Evolutionary conservation across 163 green algal species (phyloP), one percentile per base, ranked within the genome.

Genomic region (Scenedesmus sp.): DNA sequence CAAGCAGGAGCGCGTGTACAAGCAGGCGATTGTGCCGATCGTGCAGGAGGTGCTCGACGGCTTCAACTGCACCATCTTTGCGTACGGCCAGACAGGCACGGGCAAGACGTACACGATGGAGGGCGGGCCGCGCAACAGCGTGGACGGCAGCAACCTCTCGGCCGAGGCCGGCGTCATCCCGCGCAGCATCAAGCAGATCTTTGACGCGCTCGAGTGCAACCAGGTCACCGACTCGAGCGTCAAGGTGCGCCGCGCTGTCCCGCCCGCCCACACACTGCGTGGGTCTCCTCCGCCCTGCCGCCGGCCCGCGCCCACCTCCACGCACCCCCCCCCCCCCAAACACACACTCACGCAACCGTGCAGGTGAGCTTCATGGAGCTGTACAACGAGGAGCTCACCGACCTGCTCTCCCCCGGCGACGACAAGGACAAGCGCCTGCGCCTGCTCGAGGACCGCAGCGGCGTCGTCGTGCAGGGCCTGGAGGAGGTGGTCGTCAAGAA

Each of bases 381-480:
- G 50, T 99, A 99, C 92, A 99, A 99, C 82, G 96, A 99, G 85
- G 96, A 99, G 87, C 92, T 98, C 15, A 98, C 94, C 3, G 96
- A 99, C 77, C 85, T 99, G 75, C 88, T 99, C 78, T 88, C 83
- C 3, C 58, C 87, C 2, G 50, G 58, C 1, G 65, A 82, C 44
- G 85, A 85, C 33, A 73, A 84, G 47, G 70, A 86, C 65, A 87
- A 83, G 70, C 47, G 65, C 66, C 75, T 94, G 51, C 75, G 87
- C 39, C 72, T 97, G 66, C 89, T 98, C 84, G 95, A 98, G 85
- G 96, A 99, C 87, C 89, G 89, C 58, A 92, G 86, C 33, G 93
- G 93, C 0, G 94, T 98, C 24, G 86, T 97, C 10, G 92, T 98
- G 60, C 88, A 92, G 44, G 92, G 93, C 3, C 87, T 99, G 56